phyloP scores from a whole-genome alignment of 2,329 filamentous ascomycete genomes.

The Tolypocladium guangdongense region DNA sequence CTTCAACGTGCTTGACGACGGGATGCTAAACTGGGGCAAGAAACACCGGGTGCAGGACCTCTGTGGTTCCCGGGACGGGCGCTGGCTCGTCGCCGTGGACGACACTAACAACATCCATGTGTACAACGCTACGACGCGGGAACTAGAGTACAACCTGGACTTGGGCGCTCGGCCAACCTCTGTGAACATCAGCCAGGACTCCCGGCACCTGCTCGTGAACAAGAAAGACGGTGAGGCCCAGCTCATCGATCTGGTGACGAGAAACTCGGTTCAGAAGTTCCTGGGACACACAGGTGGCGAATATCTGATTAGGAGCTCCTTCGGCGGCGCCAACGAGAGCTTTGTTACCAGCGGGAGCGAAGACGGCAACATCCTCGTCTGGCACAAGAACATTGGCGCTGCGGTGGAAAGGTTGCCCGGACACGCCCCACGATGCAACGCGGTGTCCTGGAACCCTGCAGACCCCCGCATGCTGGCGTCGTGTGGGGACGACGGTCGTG shows the following conservation, averaged over 20 bases:
- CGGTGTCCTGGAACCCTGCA: conserved; percentile 78
- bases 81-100: conserved; percentile 69
- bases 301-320: conserved; percentile 70
- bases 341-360: conserved; percentile 90
- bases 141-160: conserved; percentile 64
- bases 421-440: conserved; percentile 70
- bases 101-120: conserved; percentile 61
- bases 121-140: conserved; percentile 66
- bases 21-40: conserved; percentile 54
- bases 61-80: conserved; percentile 70
- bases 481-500: conserved; percentile 74
- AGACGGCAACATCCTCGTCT: conserved; percentile 69
- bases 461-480: conserved; percentile 81
- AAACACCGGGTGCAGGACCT: conserved; percentile 74
- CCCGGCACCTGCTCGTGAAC: conserved; percentile 72
- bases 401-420: conserved; percentile 67
- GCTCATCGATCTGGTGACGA: conserved; percentile 65
- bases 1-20: conserved; percentile 55
- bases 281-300: conserved; percentile 63
- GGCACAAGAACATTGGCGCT: conserved; percentile 75
- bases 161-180: conserved; percentile 60
- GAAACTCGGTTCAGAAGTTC: conserved; percentile 63
- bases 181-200: conserved; percentile 71
- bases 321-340: conserved; percentile 84
- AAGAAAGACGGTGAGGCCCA: conserved; percentile 66